Evolutionary conservation across 257 asterid genomes (phyloP).

Genomic region (Nemophila menziesii): DNA sequence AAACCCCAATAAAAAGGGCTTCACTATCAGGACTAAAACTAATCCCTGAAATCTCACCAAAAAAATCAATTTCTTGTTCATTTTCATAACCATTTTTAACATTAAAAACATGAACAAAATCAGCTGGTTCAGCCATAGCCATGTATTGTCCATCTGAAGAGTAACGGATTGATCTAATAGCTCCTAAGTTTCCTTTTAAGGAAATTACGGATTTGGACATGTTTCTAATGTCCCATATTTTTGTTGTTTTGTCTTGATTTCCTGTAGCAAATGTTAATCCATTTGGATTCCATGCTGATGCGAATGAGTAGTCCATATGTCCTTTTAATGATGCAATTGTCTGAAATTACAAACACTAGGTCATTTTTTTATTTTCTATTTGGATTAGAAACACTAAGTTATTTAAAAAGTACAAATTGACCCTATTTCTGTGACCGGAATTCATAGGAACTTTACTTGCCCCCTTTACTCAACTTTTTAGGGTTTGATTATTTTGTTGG

Average conservation of each 20-base stretch:
- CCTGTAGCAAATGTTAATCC: conserved; percentile 78
- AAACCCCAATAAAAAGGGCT: conserved; percentile 58
- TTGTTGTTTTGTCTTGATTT: conserved; percentile 68
- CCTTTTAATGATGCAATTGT: conserved; percentile 39
- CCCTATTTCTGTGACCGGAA: too few relatives aligned
- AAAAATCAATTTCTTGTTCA: conserved; percentile 71
- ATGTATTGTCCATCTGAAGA: conserved; percentile 57
- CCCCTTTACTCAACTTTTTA: too few relatives aligned
- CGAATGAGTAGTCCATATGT: conserved; percentile 61
- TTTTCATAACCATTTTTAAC: conserved; percentile 43
- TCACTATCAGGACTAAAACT: conserved; percentile 65
- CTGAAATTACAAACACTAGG: too few relatives aligned
- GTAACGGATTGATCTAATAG: conserved; percentile 62
- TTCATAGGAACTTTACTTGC: too few relatives aligned
- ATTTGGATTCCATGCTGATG: conserved; percentile 75
- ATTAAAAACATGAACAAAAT: conserved; percentile 59
- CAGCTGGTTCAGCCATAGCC: conserved; percentile 84
- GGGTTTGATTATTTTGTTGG: too few relatives aligned
- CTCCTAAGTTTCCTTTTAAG: conserved; percentile 63
- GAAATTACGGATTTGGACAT: conserved; percentile 38
- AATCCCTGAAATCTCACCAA: conserved; percentile 71
- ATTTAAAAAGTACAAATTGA: background rate
- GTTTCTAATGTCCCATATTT: conserved; percentile 55
- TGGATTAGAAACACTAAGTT: background rate
- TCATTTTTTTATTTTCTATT: conserved; percentile 3